These are phyloP conservation scores for Aspergillus transmontanensis DNA, from an alignment of 2,329 filamentous ascomycete genomes.

Conservation along the genomic window DNA sequence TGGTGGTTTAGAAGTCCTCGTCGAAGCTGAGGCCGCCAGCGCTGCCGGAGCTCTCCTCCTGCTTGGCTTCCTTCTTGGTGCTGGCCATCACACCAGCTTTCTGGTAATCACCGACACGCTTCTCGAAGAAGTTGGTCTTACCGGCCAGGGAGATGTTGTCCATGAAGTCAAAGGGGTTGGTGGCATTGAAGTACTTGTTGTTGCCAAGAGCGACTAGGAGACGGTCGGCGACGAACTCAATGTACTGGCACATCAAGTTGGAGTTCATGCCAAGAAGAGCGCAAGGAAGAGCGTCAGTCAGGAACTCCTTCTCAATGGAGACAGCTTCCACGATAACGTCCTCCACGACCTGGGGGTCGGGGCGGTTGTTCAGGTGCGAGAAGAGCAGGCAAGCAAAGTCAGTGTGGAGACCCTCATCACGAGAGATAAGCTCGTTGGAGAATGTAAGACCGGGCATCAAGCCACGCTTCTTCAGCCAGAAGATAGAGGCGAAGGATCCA, in stretches of 20 bases:
- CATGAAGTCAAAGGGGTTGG: slow-evolving; percentile 99
- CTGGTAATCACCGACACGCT: slow-evolving; percentile 98
- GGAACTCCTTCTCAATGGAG: slow-evolving; percentile 92
- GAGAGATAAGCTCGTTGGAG: slow-evolving; percentile 99
- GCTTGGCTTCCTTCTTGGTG: slow-evolving; percentile 68
- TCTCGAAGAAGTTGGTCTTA: slow-evolving; percentile 99
- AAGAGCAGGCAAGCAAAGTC: slow-evolving; percentile 98
- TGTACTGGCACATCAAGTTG: slow-evolving; percentile 98
- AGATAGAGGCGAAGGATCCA: slow-evolving; percentile 97
- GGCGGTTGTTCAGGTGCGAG: slow-evolving; percentile 94
- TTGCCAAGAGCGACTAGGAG: slow-evolving; percentile 92
- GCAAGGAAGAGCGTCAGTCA: slow-evolving; percentile 91
- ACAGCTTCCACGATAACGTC: slow-evolving; percentile 95
- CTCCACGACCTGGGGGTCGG: slow-evolving; percentile 76
- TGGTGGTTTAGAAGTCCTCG: slow-evolving; percentile 80
- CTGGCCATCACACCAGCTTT: slow-evolving; percentile 98
- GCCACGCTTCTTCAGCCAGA: slow-evolving; percentile 99
- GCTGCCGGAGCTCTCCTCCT: slow-evolving; percentile 47
- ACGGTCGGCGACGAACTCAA: slow-evolving; percentile 97
- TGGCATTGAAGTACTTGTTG: slow-evolving; percentile 86
- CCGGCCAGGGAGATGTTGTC: slow-evolving; percentile 98
- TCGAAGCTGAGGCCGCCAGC: slow-evolving; percentile 86
- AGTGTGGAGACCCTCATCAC: slow-evolving; percentile 98
- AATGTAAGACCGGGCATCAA: slow-evolving; percentile 98
- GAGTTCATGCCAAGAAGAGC: slow-evolving; percentile 97